phyloP scores from a whole-genome alignment of 1,139 yeast genomes.

The Blastobotrys aristatus region DNA sequence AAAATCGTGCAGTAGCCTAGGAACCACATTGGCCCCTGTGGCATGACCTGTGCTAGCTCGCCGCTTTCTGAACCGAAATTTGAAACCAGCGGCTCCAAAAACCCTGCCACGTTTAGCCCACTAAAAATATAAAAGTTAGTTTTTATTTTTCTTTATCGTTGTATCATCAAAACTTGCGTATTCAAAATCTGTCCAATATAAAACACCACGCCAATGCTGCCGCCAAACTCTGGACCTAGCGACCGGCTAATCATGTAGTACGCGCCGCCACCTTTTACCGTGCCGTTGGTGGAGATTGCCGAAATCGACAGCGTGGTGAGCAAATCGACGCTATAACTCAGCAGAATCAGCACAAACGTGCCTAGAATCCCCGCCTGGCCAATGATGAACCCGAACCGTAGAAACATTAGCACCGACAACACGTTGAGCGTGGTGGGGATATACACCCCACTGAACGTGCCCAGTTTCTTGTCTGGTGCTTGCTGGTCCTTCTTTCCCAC shows the following conservation, averaged over 20 bases:
- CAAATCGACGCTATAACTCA: constrained; percentile 60
- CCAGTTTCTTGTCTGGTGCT: constrained; percentile 26
- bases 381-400: constrained; percentile 71
- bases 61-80: constrained; percentile 61
- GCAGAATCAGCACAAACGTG: constrained; percentile 41
- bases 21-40: constrained; percentile 53
- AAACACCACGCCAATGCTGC: constrained; percentile 75
- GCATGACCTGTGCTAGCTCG: constrained; percentile 47
- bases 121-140: constrained; percentile 16
- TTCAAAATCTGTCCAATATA: constrained; percentile 73
- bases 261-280: constrained; percentile 81
- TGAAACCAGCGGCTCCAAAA: constrained; percentile 64
- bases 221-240: constrained; percentile 80
- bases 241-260: constrained; percentile 77
- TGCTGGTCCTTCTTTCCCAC: background rate
- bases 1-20: constrained; percentile 61
- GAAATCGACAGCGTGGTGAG: constrained; percentile 69
- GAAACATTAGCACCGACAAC: constrained; percentile 70
- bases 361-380: constrained; percentile 77
- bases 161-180: constrained; percentile 37
- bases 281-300: constrained; percentile 79
- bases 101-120: constrained; percentile 74
- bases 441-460: constrained; percentile 49
- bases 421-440: constrained; percentile 74
- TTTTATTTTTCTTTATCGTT: background rate